These are phyloP conservation scores for Ophiostoma fasciatum DNA, from an alignment of 2,329 filamentous ascomycete species.

Conservation along the genomic window DNA sequence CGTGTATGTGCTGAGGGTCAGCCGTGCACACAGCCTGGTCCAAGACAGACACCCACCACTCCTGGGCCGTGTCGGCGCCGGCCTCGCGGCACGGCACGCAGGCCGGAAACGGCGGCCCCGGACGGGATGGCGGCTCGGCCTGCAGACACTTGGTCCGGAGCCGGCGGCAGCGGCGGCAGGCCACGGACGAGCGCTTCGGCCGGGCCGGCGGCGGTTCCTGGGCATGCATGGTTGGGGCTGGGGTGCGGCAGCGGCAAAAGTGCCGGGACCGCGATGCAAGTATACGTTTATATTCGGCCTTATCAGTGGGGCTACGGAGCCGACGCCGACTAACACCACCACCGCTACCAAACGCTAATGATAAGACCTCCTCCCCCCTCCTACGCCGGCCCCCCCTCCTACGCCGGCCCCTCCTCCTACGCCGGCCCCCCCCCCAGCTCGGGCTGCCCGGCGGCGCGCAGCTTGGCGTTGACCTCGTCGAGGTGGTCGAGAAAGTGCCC, in stretches of 20 bases:
- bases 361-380: no score
- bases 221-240: no score
- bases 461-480: slow-evolving; percentile 2
- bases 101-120: not conserved
- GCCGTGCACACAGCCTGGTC: no score
- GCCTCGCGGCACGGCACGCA: slow-evolving; percentile 1
- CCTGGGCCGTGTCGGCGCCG: not conserved
- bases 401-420: not conserved
- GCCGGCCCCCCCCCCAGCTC: not conserved
- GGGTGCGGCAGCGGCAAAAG: no score
- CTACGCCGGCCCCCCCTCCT: no score
- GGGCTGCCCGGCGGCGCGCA: not conserved
- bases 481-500: slow-evolving; percentile 6
- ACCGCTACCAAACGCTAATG: no score
- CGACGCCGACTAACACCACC: no score
- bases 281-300: not conserved
- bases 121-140: not conserved
- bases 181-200: not conserved
- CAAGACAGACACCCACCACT: no score
- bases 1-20: not conserved
- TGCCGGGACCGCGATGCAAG: not conserved
- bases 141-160: slow-evolving; percentile 1
- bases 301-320: slow-evolving; percentile 3
- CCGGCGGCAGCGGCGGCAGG: slow-evolving; percentile 1
- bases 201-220: not conserved